phyloP scores from a whole-genome alignment of 2,329 filamentous ascomycete genomes.

The Nigrograna mackinnonii region DNA sequence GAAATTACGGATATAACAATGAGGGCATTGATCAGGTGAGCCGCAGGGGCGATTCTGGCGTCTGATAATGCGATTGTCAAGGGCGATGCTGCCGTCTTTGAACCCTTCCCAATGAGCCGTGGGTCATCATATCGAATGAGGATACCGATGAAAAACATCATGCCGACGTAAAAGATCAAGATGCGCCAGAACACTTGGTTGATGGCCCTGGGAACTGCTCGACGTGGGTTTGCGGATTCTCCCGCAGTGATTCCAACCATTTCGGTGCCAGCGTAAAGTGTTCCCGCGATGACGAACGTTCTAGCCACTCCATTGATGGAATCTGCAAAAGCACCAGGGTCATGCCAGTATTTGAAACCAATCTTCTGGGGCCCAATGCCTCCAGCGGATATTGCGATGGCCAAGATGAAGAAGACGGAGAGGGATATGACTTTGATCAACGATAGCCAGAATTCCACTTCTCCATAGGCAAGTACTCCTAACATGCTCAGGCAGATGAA shows the following conservation, averaged over 20 bases:
- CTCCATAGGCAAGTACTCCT: slow-evolving; percentile 54
- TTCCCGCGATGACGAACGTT: slow-evolving; percentile 17
- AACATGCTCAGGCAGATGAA: slow-evolving; percentile 47
- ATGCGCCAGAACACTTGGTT: slow-evolving; percentile 17
- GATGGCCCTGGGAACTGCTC: slow-evolving; percentile 10
- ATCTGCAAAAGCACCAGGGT: slow-evolving; percentile 21
- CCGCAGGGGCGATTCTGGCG: slow-evolving; percentile 5
- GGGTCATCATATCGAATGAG: slow-evolving; percentile 9
- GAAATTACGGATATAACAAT: slow-evolving; percentile 19
- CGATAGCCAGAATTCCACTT: slow-evolving; percentile 53
- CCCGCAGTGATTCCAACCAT: slow-evolving; percentile 17
- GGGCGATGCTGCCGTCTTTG: slow-evolving; percentile 28
- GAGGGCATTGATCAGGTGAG: slow-evolving; percentile 20
- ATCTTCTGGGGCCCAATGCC: slow-evolving; percentile 18
- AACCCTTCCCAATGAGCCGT: slow-evolving; percentile 5
- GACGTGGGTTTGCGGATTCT: slow-evolving; percentile 11
- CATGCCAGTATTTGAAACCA: slow-evolving; percentile 14
- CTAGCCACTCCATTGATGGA: slow-evolving; percentile 18
- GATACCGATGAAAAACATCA: slow-evolving; percentile 12
- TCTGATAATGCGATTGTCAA: slow-evolving; percentile 10
- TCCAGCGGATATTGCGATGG: slow-evolving; percentile 14
- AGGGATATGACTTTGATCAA: slow-evolving; percentile 17
- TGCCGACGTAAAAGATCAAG: slow-evolving; percentile 12
- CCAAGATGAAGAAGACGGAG: slow-evolving; percentile 17
- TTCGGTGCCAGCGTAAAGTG: slow-evolving; percentile 18